phyloP scores from a whole-genome alignment of 2,329 filamentous ascomycete genomes.

The Leptographium galeiforme region DNA sequence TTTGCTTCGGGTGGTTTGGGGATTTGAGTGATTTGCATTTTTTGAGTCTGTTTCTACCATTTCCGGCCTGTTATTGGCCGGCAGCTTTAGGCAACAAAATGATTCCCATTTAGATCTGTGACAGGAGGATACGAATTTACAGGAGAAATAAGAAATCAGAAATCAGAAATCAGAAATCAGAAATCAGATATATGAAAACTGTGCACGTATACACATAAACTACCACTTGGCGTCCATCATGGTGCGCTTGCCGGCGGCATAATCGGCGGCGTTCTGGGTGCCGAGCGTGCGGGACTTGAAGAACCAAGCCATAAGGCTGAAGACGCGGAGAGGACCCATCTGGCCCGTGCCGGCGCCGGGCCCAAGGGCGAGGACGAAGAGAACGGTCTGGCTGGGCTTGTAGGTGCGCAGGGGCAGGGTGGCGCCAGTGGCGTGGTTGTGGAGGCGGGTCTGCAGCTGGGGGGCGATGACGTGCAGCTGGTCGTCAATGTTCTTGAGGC shows the following conservation, averaged over 20 bases:
- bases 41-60: neutral
- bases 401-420: constrained; percentile 6
- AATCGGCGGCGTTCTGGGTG: constrained; percentile 10
- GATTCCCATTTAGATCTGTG: neutral
- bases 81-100: neutral
- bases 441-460: constrained; percentile 13
- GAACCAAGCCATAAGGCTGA: constrained; percentile 12
- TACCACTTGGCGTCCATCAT: constrained; percentile 4
- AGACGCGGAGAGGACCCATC: constrained; percentile 12
- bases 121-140: no score
- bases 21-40: neutral
- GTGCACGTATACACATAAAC: no score
- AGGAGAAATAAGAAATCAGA: no score
- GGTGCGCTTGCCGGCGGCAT: constrained; percentile 4
- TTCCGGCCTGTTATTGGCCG: neutral
- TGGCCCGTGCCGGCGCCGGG: constrained; percentile 16
- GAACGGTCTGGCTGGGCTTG: constrained; percentile 8
- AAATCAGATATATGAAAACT: no score
- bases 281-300: constrained; percentile 14
- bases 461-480: constrained; percentile 14
- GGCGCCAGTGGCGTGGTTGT: neutral
- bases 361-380: constrained; percentile 14
- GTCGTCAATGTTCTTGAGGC: constrained; percentile 11
- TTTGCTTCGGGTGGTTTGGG: no score
- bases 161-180: no score